Percentiles rank a stretch among this genome's conserved stretches.
Evolutionary conservation across 495 filamentous ascomycete genomes (phyloP).

Genomic region (Lentithecium fluviatile): DNA sequence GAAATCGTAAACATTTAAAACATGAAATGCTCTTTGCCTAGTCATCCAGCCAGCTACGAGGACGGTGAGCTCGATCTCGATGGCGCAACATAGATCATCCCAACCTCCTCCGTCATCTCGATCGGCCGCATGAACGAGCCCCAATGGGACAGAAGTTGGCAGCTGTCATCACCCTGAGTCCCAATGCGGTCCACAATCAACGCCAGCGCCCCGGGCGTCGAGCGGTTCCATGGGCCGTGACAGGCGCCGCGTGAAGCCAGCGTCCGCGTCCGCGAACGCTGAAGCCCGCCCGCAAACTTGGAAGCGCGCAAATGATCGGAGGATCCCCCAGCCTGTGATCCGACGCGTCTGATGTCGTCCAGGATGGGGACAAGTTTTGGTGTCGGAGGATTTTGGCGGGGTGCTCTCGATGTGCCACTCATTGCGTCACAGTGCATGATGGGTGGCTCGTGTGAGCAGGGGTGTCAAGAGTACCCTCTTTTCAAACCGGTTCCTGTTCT

Average conservation of each 20-base stretch:
- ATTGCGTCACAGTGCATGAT: constrained; percentile 27
- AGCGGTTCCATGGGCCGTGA: neutral
- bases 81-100: too few species aligned
- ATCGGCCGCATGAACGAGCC: constrained; percentile 10
- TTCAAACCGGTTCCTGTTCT: constrained; percentile 37
- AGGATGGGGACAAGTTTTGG: constrained; percentile 33
- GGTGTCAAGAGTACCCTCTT: constrained; percentile 13
- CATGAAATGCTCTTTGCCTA: too few species aligned
- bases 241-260: neutral
- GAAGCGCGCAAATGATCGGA: neutral
- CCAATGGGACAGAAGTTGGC: constrained; percentile 6
- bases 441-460: constrained; percentile 27
- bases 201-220: too few species aligned
- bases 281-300: neutral
- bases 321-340: neutral
- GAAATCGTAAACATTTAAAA: too few species aligned
- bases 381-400: constrained; percentile 7
- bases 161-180: neutral
- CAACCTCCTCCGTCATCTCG: constrained; percentile 7
- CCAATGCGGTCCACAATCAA: neutral
- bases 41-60: too few species aligned
- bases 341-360: neutral
- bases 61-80: too few species aligned
- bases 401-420: constrained; percentile 6
- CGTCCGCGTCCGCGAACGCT: neutral